phyloP scores from a whole-genome alignment of 2,329 filamentous ascomycete species.

The Teratosphaeria destructans region DNA sequence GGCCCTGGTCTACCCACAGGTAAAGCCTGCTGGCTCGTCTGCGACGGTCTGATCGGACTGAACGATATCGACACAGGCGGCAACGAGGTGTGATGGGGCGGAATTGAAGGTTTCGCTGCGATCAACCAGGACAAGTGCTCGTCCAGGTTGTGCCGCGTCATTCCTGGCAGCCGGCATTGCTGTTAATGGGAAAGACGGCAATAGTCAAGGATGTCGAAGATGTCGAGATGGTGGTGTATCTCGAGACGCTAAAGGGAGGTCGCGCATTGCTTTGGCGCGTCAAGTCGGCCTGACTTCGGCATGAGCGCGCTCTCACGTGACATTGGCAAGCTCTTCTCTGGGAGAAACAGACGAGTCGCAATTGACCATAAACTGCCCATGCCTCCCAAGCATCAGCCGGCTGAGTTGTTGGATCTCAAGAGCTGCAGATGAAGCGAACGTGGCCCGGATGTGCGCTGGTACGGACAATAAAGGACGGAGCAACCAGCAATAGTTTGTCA shows the following conservation, averaged over 20 bases:
- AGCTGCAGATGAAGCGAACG: no score
- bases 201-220: neutral
- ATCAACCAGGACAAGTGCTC: conserved; percentile 41
- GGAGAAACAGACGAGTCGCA: no score
- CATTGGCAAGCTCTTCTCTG: no score
- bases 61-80: conserved; percentile 1
- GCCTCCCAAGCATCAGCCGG: no score
- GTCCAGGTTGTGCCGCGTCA: conserved; percentile 40
- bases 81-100: conserved; percentile 11
- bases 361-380: no score
- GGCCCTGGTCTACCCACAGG: neutral
- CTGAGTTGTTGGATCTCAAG: no score
- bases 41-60: conserved; percentile 1
- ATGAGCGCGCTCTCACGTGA: neutral
- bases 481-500: no score
- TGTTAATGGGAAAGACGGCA: neutral
- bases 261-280: neutral
- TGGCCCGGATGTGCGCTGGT: no score
- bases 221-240: neutral
- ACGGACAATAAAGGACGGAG: no score
- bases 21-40: neutral
- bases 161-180: conserved; percentile 23
- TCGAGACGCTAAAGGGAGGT: neutral
- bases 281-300: neutral
- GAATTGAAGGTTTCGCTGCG: conserved; percentile 34